phyloP scores from a whole-genome alignment of 352 stramenopile species.

The Pythium folliculosum region DNA sequence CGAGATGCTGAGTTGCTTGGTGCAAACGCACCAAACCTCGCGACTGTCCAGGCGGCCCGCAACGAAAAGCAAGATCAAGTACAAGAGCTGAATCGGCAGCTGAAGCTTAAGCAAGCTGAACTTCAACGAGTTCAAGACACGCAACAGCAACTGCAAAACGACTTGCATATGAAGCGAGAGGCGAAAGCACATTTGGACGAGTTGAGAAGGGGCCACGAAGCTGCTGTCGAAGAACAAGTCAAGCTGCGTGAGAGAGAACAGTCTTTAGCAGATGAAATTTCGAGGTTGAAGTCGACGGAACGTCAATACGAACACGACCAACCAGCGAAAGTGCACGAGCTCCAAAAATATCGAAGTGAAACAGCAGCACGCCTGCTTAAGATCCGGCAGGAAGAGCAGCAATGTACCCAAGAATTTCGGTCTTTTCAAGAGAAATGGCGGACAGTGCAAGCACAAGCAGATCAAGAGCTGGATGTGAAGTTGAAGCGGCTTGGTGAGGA shows the following conservation, averaged over 20 bases:
- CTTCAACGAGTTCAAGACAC: constrained; percentile 47
- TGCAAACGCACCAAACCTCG: constrained; percentile 36
- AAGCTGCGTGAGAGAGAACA: constrained; percentile 62
- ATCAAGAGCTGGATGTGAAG: constrained; percentile 47
- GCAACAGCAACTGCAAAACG: constrained; percentile 59
- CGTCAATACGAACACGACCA: constrained; percentile 47
- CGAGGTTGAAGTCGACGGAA: constrained; percentile 39
- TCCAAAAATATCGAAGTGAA: constrained; percentile 35
- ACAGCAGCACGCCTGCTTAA: background rate
- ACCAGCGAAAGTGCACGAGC: constrained; percentile 43
- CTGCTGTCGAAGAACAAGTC: constrained; percentile 47
- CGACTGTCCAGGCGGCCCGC: constrained; percentile 40
- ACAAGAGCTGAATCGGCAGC: constrained; percentile 47
- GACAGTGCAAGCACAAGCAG: constrained; percentile 33
- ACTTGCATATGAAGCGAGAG: constrained; percentile 61
- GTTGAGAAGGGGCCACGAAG: constrained; percentile 56
- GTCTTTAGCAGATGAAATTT: constrained; percentile 46
- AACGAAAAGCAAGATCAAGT: constrained; percentile 57
- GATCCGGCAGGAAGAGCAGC: constrained; percentile 13
- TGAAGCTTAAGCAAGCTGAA: constrained; percentile 59
- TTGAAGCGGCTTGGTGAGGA: constrained; percentile 42
- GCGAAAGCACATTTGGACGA: constrained; percentile 55
- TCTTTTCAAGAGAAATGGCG: constrained; percentile 21
- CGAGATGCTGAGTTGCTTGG: constrained; percentile 38
- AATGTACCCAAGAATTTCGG: constrained; percentile 38